Conservation (phyloP, 352 stramenopile genomes). For the Phytophthora quininea region DNA sequence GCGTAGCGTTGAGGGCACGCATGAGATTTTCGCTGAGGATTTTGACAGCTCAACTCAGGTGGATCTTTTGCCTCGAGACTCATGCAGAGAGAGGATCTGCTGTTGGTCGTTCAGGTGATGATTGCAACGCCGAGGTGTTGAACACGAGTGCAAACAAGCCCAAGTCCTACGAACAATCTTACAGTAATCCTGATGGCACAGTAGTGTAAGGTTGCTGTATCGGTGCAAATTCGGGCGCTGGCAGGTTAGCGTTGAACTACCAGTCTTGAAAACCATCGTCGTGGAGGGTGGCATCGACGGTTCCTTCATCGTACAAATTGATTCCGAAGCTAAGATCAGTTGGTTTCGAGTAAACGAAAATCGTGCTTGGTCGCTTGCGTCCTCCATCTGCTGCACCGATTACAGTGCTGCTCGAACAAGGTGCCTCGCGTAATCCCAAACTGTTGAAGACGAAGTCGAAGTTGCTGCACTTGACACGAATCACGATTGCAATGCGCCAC, state of each 20-base stretch:
- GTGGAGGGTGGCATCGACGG: too few species aligned
- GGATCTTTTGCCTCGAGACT: constrained; percentile 1
- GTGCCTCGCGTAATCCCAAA: neutral
- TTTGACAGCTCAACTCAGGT: too few species aligned
- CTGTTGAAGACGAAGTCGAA: neutral
- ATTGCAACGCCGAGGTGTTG: neutral
- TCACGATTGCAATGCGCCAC: neutral
- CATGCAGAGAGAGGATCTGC: neutral
- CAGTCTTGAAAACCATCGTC: too few species aligned
- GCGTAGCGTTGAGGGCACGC: neutral
- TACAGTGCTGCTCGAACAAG: neutral
- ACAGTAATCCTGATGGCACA: too few species aligned
- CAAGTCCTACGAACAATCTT: too few species aligned
- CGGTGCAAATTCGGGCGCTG: too few species aligned
- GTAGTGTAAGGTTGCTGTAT: too few species aligned
- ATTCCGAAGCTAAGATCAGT: neutral
- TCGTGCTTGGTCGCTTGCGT: neutral
- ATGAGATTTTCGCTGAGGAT: neutral
- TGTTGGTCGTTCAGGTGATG: neutral
- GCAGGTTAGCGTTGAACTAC: too few species aligned
- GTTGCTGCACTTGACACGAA: neutral
- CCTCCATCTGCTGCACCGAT: neutral
- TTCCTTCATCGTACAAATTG: neutral
- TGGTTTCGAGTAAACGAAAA: neutral
- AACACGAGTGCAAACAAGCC: too few species aligned